Base-by-base conservation (phyloP, 2,329 filamentous ascomycete species). In the Paracamarosporium sp. region DNA sequence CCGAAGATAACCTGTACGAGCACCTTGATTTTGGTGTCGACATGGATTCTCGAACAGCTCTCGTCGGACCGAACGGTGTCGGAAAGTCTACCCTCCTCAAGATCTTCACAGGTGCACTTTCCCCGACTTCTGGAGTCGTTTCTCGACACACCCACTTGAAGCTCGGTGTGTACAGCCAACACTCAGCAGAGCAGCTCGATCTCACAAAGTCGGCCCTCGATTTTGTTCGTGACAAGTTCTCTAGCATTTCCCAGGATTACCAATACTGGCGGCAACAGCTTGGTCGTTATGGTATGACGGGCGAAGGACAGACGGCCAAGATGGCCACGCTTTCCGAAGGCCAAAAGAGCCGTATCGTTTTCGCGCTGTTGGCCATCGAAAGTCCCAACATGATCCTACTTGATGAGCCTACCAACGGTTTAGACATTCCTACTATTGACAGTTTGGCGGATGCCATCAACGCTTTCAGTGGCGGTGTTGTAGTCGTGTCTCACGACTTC, bases 201-300 rank as follows among this genome's bases (percentile, higher is more conserved):
- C 85, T 99, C 63, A 99, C 93, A 80, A 99, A 99, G 86, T 97
- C 93, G 44, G 89, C 95, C 8, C 88, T 99, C 53, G 96, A 99
- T 80, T 99, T 99, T 76, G 94, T 98, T 62, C 91, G 95, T 64
- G 94, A 98, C 82, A 97, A 94, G 85, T 98, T 96, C 83, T 80
- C 84, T 41, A 84, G 89, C 64, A 92, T 94, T 82, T 93, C 89
- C 53, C 95, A 99, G 78, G 95, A 99, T 78, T 96, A 97, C 85
- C 95, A 99, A 83, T 99, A 95, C 88, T 99, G 95, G 95, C 89
- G 95, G 76, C 94, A 97, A 81, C 93, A 97, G 83, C 91, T 99
- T 35, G 95, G 95, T 72, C 87, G 89, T 66, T 99, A 99, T 79
- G 96, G 96, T 77, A 86, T 99, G 64, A 90, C 88, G 57, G 96